phyloP scores from a whole-genome alignment of 2,329 filamentous ascomycete species.

The Coniochaeta sp. region DNA sequence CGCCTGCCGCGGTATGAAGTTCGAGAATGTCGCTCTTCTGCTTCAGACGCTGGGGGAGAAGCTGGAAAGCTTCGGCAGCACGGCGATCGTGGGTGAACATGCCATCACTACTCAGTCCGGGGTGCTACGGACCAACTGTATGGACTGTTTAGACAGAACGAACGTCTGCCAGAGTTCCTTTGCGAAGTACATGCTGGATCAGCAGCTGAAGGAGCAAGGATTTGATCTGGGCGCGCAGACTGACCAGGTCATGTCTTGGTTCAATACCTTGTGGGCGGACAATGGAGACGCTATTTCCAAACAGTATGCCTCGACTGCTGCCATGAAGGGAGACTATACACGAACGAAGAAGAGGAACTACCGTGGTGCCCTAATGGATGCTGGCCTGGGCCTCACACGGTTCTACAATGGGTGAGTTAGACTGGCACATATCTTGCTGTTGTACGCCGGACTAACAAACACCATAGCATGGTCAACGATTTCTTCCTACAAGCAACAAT shows the following conservation, averaged over 20 bases:
- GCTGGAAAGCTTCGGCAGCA: conserved; percentile 67
- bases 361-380: conserved; percentile 82
- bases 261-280: conserved; percentile 94
- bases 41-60: conserved; percentile 61
- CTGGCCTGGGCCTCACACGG: conserved; percentile 77
- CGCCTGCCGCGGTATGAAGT: conserved; percentile 92
- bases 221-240: conserved; percentile 67
- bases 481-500: conserved; percentile 95
- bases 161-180: conserved; percentile 94
- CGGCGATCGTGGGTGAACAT: conserved; percentile 42
- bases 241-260: conserved; percentile 82
- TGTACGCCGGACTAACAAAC: conserved; percentile 2
- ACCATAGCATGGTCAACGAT: conserved; percentile 84
- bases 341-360: conserved; percentile 86
- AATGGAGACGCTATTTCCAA: conserved; percentile 94
- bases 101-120: conserved; percentile 54
- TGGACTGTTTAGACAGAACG: conserved; percentile 95
- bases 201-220: conserved; percentile 68
- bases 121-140: conserved; percentile 90
- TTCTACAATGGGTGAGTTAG: conserved; percentile 55
- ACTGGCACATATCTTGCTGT: background rate
- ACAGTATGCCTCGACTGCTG: conserved; percentile 91
- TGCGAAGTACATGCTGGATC: conserved; percentile 72
- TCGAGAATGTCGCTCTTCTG: conserved; percentile 83
- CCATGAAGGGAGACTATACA: conserved; percentile 95